Evolutionary conservation across 2,329 filamentous ascomycete species (phyloP).

Genomic region (Penicillium brasilianum): DNA sequence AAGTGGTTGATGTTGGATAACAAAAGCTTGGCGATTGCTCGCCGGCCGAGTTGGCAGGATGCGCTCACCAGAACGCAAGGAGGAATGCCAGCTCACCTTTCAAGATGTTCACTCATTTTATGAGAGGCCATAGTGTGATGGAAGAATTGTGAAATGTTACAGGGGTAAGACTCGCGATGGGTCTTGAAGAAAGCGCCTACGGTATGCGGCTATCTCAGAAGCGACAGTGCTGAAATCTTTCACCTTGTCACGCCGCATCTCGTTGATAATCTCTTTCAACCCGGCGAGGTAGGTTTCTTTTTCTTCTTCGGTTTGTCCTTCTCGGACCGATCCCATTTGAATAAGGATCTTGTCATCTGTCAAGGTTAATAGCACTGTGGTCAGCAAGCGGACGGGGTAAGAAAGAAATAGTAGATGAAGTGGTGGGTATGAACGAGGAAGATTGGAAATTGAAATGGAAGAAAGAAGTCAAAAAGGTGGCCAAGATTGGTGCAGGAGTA

Average conservation of each 20-base stretch:
- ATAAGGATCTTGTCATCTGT: slow-evolving; percentile 58
- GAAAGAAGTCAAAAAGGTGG: slow-evolving; percentile 3
- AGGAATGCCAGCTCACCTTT: slow-evolving; percentile 27
- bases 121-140: slow-evolving; percentile 15
- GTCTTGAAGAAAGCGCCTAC: slow-evolving; percentile 56
- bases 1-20: slow-evolving; percentile 14
- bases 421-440: slow-evolving; percentile 11
- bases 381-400: slow-evolving; percentile 46
- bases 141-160: slow-evolving; percentile 38
- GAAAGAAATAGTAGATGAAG: slow-evolving; percentile 13
- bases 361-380: slow-evolving; percentile 45
- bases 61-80: slow-evolving; percentile 15
- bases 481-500: slow-evolving; percentile 4
- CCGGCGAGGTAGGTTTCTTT: slow-evolving; percentile 52
- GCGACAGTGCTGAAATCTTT: slow-evolving; percentile 57
- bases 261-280: slow-evolving; percentile 55
- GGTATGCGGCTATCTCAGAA: slow-evolving; percentile 55
- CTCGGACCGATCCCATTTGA: slow-evolving; percentile 54
- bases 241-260: slow-evolving; percentile 55
- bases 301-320: slow-evolving; percentile 52
- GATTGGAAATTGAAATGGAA: slow-evolving; percentile 8
- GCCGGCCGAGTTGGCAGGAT: slow-evolving; percentile 13
- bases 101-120: slow-evolving; percentile 14
- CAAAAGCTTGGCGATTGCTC: slow-evolving; percentile 4
- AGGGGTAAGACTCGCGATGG: slow-evolving; percentile 52